Conservation (phyloP, 139 green algal species). For the Tetraselmis chui region DNA sequence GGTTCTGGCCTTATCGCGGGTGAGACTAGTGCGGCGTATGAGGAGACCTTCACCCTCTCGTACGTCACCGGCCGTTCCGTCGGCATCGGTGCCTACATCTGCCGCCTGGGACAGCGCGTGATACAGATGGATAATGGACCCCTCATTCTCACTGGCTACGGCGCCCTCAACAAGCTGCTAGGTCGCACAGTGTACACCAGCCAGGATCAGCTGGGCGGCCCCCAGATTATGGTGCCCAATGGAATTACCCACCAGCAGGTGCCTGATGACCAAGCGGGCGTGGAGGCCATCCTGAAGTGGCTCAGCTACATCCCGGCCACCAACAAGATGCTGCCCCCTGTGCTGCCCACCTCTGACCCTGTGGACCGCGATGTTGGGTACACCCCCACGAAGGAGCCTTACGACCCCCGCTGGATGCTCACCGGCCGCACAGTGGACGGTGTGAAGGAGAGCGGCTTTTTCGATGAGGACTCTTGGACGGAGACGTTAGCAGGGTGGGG, state of each 20-base stretch:
- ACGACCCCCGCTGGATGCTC: slow-evolving; percentile 6
- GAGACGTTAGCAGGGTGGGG: slow-evolving; percentile 88
- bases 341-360: slow-evolving; percentile 66
- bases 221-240: slow-evolving; percentile 18
- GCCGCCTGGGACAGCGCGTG: slow-evolving; percentile 75
- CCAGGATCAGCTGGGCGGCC: slow-evolving; percentile 93
- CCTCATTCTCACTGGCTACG: slow-evolving; percentile 96
- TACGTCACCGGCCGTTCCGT: slow-evolving; percentile 88
- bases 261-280: slow-evolving; percentile 15
- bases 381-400: background rate
- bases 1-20: slow-evolving; percentile 87
- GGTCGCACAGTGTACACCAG: slow-evolving; percentile 89
- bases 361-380: slow-evolving; percentile 55
- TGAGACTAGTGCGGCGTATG: background rate
- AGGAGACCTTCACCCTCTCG: slow-evolving; percentile 89
- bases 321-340: slow-evolving; percentile 11
- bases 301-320: slow-evolving; percentile 60
- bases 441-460: slow-evolving; percentile 71
- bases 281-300: slow-evolving; percentile 49
- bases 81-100: slow-evolving; percentile 97
- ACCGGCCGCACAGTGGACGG: background rate
- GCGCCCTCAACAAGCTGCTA: slow-evolving; percentile 98
- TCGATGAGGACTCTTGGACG: slow-evolving; percentile 79
- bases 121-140: slow-evolving; percentile 29
- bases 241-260: slow-evolving; percentile 2